These are phyloP conservation scores for Oryza brachyantha DNA, from an alignment of 176 grass and related monocot genomes.

Conservation along the genomic window DNA sequence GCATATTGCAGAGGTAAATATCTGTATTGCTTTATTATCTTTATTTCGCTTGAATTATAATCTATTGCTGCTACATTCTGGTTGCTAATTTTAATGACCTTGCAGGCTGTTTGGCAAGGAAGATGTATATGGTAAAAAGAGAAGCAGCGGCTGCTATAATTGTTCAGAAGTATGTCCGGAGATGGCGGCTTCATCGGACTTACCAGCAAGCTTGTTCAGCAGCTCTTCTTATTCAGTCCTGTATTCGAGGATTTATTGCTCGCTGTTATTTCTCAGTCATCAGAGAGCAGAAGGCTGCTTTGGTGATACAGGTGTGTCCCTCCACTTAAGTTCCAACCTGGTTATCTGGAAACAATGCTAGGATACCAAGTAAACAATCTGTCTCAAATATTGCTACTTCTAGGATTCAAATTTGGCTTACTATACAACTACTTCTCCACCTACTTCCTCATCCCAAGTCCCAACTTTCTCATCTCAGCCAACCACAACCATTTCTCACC, in stretches of 20 bases:
- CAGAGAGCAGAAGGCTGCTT: constrained; percentile 68
- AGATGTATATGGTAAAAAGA: constrained; percentile 61
- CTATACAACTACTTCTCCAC: too few species aligned
- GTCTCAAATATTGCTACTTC: too few species aligned
- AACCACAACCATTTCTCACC: too few species aligned
- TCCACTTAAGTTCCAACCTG: not conserved
- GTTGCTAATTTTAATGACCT: constrained; percentile 21
- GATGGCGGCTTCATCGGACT: constrained; percentile 41
- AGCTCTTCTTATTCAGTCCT: constrained; percentile 73
- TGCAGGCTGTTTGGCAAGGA: constrained; percentile 71
- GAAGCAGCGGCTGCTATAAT: constrained; percentile 54
- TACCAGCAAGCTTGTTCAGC: constrained; percentile 58
- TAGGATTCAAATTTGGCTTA: too few species aligned
- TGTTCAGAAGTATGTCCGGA: constrained; percentile 80
- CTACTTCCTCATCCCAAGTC: too few species aligned
- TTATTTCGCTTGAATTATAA: not conserved
- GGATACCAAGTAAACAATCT: not conserved
- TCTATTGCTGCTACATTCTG: constrained; percentile 15
- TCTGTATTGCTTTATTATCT: constrained; percentile 18
- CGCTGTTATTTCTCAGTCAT: constrained; percentile 55
- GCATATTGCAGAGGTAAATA: constrained; percentile 81
- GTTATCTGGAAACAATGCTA: not conserved
- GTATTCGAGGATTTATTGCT: constrained; percentile 56
- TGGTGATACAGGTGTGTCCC: constrained; percentile 66
- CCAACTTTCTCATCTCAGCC: too few species aligned